phyloP scores from a whole-genome alignment of 2,329 filamentous ascomycete genomes.

The Exophiala sp. region DNA sequence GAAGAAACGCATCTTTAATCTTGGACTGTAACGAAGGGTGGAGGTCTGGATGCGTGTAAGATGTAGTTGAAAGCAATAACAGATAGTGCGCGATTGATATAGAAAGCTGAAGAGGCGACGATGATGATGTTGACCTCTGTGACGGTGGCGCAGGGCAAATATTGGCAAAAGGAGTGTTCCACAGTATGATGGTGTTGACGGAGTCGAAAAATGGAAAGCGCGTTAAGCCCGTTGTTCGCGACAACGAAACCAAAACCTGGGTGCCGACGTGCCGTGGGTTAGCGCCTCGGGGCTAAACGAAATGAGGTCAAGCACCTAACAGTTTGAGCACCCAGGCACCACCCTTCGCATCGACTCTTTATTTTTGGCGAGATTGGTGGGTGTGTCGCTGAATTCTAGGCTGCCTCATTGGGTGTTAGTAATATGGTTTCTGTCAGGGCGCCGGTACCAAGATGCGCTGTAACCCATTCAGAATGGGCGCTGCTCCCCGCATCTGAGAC shows the following conservation, averaged over 20 bases:
- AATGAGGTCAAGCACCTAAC: neutral
- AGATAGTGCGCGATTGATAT: neutral
- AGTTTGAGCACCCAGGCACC: neutral
- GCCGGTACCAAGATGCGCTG: no score
- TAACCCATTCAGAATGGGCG: no score
- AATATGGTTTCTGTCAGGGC: no score
- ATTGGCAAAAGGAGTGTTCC: neutral
- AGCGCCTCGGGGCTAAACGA: neutral
- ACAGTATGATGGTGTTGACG: neutral
- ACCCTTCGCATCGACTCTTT: no score
- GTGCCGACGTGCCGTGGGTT: neutral
- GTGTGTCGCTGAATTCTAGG: no score
- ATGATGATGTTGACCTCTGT: neutral
- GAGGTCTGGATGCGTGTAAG: neutral
- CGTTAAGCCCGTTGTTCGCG: neutral
- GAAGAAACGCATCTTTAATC: slow-evolving; percentile 45
- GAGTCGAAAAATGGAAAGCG: neutral
- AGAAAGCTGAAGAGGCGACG: neutral
- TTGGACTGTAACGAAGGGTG: neutral
- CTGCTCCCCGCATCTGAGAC: no score
- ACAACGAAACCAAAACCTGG: neutral
- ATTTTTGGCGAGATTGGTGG: no score
- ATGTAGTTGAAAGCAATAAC: neutral
- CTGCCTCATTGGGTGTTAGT: no score
- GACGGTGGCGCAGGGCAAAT: neutral